Percentiles rank a stretch among this genome's conserved stretches.
Conservation (phyloP, 306 rosid genomes). For the Vigna unguiculata region DNA sequence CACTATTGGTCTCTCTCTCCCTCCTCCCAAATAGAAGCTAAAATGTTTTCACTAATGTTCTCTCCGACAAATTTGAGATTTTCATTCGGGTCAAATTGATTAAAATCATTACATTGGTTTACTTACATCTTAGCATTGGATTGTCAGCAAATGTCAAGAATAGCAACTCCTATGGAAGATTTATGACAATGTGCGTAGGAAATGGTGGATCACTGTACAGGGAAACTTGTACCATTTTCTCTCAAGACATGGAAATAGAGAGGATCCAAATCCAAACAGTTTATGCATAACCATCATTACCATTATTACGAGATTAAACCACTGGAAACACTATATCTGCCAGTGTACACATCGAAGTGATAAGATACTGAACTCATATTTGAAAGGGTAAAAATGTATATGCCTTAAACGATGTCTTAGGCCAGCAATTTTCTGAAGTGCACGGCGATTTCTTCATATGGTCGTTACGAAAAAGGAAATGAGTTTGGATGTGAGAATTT, state of each 20-base stretch:
- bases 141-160: background rate
- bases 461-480: conserved; percentile 13
- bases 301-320: conserved; percentile 32
- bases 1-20: background rate
- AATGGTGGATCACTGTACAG: background rate
- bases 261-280: background rate
- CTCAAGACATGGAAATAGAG: conserved; percentile 9
- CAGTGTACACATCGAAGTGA: conserved; percentile 24
- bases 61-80: conserved; percentile 23
- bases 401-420: background rate
- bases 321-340: background rate
- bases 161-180: conserved; percentile 9
- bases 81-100: background rate
- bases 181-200: background rate
- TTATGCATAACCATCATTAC: background rate
- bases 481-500: conserved; percentile 13
- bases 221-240: background rate
- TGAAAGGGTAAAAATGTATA: conserved; percentile 9
- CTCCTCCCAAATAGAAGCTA: conserved; percentile 24
- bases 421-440: background rate
- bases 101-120: conserved; percentile 1
- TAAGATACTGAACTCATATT: conserved; percentile 18
- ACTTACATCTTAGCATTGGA: background rate
- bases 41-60: conserved; percentile 15
- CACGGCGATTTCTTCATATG: background rate